These are phyloP conservation scores for Tuber calosporum DNA, from an alignment of 495 filamentous ascomycete species.

Conservation along the genomic window DNA sequence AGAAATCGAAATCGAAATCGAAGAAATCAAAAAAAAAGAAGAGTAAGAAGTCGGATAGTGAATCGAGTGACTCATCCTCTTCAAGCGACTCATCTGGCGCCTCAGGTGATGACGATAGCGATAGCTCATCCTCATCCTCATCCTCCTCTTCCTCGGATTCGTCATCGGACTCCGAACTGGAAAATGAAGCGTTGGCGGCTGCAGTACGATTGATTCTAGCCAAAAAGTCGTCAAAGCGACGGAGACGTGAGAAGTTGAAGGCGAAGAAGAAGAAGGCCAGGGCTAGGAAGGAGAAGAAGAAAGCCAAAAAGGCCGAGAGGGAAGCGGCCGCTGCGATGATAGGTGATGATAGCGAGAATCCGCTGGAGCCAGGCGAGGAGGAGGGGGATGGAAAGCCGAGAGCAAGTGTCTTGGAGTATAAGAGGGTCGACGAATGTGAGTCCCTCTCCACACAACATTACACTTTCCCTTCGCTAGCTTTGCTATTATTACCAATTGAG, in stretches of 20 bases:
- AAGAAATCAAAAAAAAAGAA: constrained; percentile 42
- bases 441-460: constrained; percentile 11
- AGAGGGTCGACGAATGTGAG: constrained; percentile 72
- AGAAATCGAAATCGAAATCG: constrained; percentile 41
- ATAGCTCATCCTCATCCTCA: constrained; percentile 30
- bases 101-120: constrained; percentile 34
- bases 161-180: constrained; percentile 44
- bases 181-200: constrained; percentile 39
- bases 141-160: constrained; percentile 42
- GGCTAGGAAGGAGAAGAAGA: constrained; percentile 47
- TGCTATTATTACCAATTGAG: background rate
- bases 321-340: constrained; percentile 36
- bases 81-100: constrained; percentile 14
- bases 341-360: constrained; percentile 34
- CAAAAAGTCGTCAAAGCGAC: constrained; percentile 38
- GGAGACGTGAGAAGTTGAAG: constrained; percentile 40
- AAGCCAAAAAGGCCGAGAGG: constrained; percentile 44
- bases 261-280: constrained; percentile 46
- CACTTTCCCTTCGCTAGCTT: background rate
- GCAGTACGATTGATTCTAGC: constrained; percentile 32
- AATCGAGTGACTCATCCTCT: constrained; percentile 25
- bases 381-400: constrained; percentile 43
- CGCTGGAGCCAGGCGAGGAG: constrained; percentile 36
- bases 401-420: constrained; percentile 66
- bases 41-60: constrained; percentile 21